A percentile compares a stretch with the other conserved stretches of the same genome.
Evolutionary conservation across 176 grass and related monocot genomes (phyloP).

Genomic region (Musa itinerans): DNA sequence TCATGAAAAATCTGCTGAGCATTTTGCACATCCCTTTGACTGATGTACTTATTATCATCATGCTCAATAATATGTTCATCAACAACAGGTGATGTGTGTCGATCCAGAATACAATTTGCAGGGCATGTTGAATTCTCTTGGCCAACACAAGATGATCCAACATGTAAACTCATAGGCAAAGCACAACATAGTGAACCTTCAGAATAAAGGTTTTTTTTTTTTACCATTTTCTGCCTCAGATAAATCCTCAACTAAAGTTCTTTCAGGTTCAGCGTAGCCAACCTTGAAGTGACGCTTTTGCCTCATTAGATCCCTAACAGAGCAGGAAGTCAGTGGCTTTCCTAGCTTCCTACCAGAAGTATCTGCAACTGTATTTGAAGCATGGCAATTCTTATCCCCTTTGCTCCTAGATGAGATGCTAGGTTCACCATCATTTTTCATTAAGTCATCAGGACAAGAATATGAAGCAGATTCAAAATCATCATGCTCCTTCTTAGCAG

Average conservation of each 20-base stretch:
- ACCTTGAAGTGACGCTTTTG: constrained; percentile 41
- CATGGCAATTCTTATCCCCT: constrained; percentile 23
- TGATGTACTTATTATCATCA: neutral
- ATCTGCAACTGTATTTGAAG: constrained; percentile 20
- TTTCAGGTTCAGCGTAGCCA: constrained; percentile 55
- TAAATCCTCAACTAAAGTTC: constrained; percentile 21
- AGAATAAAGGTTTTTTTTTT: constrained; percentile 9
- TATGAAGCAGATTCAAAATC: constrained; percentile 26
- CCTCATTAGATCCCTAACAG: constrained; percentile 89
- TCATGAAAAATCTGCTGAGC: neutral
- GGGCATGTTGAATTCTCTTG: neutral
- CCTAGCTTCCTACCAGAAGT: constrained; percentile 34
- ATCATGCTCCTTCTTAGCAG: constrained; percentile 29
- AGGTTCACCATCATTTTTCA: constrained; percentile 11
- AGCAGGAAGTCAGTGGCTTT: constrained; percentile 29
- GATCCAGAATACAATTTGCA: constrained; percentile 4
- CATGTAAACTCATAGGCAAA: constrained; percentile 20
- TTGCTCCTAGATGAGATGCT: constrained; percentile 27
- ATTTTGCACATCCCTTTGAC: neutral
- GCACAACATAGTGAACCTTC: constrained; percentile 10
- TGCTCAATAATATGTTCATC: neutral
- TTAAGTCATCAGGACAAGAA: constrained; percentile 25
- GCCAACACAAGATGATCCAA: constrained; percentile 16
- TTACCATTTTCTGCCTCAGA: constrained; percentile 17
- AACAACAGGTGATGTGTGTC: neutral